A percentile compares a stretch with the other conserved stretches of the same genome.
Evolutionary conservation across 176 grass and related monocot genomes (phyloP).

Genomic region (Echinochloa phyllopogon): DNA sequence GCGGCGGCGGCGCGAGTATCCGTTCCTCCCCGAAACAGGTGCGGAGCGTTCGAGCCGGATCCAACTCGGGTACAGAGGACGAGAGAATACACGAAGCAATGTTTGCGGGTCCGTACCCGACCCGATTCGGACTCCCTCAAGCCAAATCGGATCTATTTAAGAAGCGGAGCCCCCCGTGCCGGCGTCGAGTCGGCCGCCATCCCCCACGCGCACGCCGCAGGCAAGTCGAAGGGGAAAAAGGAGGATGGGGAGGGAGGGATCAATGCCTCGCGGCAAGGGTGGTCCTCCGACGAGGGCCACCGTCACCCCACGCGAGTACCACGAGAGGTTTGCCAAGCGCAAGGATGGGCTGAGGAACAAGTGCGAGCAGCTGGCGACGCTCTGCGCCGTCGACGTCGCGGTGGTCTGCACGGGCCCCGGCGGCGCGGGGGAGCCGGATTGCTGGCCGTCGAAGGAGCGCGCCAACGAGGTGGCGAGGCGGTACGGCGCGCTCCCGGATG

Average conservation of each 20-base stretch:
- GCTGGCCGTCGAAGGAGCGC: slow-evolving; percentile 28
- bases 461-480: background rate
- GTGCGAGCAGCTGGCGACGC: background rate
- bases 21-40: slow-evolving; percentile 10
- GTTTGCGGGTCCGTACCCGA: background rate
- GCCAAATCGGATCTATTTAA: background rate
- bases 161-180: background rate
- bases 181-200: slow-evolving; percentile 18
- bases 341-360: slow-evolving; percentile 12
- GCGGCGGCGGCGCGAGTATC: slow-evolving; percentile 14
- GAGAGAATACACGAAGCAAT: background rate
- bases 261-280: background rate
- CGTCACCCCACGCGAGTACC: background rate
- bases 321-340: background rate
- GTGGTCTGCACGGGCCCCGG: slow-evolving; percentile 29
- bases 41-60: background rate
- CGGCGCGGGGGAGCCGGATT: background rate
- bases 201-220: background rate
- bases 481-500: slow-evolving; percentile 6
- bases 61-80: background rate
- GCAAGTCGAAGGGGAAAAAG: background rate
- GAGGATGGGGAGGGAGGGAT: background rate
- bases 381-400: slow-evolving; percentile 15
- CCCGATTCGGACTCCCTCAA: background rate
- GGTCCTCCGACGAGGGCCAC: too few species aligned